These are phyloP conservation scores for Lecanicillium sp. DNA, from an alignment of 2,329 filamentous ascomycete genomes.

Conservation along the genomic window DNA sequence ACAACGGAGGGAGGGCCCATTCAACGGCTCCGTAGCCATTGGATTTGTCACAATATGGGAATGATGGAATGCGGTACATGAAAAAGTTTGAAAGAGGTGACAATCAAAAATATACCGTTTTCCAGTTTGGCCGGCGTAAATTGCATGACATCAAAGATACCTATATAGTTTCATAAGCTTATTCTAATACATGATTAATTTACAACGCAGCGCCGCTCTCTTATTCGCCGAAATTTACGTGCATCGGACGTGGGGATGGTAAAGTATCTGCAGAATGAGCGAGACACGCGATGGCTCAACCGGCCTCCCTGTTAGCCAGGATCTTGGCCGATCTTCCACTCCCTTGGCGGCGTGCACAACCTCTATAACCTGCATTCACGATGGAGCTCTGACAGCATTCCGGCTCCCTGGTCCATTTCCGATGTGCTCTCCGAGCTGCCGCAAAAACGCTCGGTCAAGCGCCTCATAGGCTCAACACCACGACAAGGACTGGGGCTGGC, in stretches of 20 bases:
- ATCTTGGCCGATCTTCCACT: no score
- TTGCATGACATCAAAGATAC: conserved; percentile 8
- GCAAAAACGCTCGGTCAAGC: conserved; percentile 12
- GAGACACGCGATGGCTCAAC: no score
- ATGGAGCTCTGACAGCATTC: conserved; percentile 5
- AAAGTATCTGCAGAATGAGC: no score
- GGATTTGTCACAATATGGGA: neutral
- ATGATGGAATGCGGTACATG: neutral
- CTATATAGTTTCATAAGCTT: neutral
- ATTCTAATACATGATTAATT: neutral
- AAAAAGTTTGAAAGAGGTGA: neutral
- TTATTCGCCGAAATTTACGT: neutral
- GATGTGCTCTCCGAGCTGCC: conserved; percentile 20
- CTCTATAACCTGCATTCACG: neutral
- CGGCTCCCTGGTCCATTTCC: conserved; percentile 12
- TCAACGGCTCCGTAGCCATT: neutral
- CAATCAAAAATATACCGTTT: neutral
- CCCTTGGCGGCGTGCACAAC: neutral
- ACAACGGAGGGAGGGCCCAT: neutral
- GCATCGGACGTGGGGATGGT: no score
- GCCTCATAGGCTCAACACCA: conserved; percentile 11
- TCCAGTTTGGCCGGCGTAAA: conserved; percentile 4
- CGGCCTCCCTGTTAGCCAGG: no score
- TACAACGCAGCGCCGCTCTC: no score
- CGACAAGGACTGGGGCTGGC: conserved; percentile 16